phyloP scores from a whole-genome alignment of 2,329 filamentous ascomycete genomes.

The Nannizziopsis arthrosporioides region DNA sequence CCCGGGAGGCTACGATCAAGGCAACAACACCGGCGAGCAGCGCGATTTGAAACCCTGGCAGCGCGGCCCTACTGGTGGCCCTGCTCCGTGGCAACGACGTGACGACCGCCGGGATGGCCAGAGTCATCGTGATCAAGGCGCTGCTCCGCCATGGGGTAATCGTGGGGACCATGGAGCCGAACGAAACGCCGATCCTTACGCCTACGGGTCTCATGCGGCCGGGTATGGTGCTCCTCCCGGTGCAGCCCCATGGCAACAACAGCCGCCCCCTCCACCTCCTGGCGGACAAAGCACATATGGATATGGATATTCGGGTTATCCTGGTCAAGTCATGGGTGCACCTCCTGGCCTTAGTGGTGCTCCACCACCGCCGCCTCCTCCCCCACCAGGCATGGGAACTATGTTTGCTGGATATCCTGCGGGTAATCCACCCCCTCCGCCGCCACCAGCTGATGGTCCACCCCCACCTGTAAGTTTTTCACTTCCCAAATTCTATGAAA shows the following conservation, averaged over 20 bases:
- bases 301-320: conserved; percentile 40
- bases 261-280: conserved; percentile 32
- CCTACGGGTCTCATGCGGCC: conserved; percentile 19
- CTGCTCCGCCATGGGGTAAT: conserved; percentile 26
- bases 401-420: conserved; percentile 28
- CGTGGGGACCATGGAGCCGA: conserved; percentile 31
- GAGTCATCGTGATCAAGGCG: conserved; percentile 13
- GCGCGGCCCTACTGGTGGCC: conserved; percentile 63
- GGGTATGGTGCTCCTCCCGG: conserved; percentile 23
- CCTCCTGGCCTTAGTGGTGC: conserved; percentile 49
- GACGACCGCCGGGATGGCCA: conserved; percentile 47
- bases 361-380: conserved; percentile 49
- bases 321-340: conserved; percentile 39
- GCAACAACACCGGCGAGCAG: conserved; percentile 29
- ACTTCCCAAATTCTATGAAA: neutral
- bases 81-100: conserved; percentile 62
- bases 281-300: conserved; percentile 40
- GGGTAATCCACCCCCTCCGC: conserved; percentile 30
- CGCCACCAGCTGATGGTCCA: conserved; percentile 33
- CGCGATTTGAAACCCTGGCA: conserved; percentile 73
- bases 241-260: conserved; percentile 53
- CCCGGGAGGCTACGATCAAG: conserved; percentile 51
- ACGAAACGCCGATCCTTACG: conserved; percentile 24
- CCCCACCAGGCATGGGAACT: conserved; percentile 34
- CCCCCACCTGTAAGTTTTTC: conserved; percentile 30